These are phyloP conservation scores for Penicillium steckii DNA, from an alignment of 495 filamentous ascomycete genomes.

Conservation along the genomic window DNA sequence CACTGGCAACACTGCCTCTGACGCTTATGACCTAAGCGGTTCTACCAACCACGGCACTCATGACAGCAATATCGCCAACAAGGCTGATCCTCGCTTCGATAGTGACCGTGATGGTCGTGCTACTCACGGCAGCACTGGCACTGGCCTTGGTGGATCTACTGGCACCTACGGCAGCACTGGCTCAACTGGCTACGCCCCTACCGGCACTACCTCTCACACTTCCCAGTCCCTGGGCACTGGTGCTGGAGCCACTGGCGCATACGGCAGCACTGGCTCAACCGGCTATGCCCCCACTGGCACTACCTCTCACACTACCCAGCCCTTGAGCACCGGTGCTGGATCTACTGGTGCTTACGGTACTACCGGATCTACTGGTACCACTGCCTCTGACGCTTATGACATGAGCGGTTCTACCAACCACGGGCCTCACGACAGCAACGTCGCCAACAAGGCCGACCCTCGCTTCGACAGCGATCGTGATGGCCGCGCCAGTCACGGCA, in stretches of 20 bases:
- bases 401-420: slow-evolving; percentile 11
- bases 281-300: too few species aligned
- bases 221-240: too few species aligned
- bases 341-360: slow-evolving; percentile 15
- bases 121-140: slow-evolving; percentile 6
- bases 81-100: slow-evolving; percentile 21
- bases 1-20: not conserved
- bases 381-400: slow-evolving; percentile 5
- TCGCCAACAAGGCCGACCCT: slow-evolving; percentile 21
- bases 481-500: not conserved
- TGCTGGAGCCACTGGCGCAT: too few species aligned
- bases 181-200: too few species aligned
- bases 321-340: too few species aligned
- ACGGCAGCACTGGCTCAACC: too few species aligned
- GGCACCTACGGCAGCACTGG: slow-evolving; percentile 9
- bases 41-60: slow-evolving; percentile 21
- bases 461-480: slow-evolving; percentile 19
- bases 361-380: not conserved
- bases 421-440: slow-evolving; percentile 19
- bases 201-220: too few species aligned
- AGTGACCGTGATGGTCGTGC: slow-evolving; percentile 9
- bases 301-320: too few species aligned
- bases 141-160: slow-evolving; percentile 15
- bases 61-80: slow-evolving; percentile 21
- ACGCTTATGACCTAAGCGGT: slow-evolving; percentile 8